Evolutionary conservation across 306 rosid species (phyloP).

Genomic region (Prunus mongolica): DNA sequence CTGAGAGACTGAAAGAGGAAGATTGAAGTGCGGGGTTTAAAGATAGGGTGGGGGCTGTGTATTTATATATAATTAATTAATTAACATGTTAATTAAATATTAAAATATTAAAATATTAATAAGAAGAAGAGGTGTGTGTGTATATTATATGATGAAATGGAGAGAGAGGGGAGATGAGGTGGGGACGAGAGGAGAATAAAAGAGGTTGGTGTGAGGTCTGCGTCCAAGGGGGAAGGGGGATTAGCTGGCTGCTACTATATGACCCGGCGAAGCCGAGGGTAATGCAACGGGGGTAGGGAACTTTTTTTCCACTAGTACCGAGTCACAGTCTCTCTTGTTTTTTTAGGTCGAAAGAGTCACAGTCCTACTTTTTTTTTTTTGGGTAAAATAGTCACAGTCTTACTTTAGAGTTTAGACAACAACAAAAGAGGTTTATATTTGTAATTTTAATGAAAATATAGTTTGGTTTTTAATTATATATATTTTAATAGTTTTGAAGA

Average conservation of each 20-base stretch:
- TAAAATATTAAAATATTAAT: background rate
- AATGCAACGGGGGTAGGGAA: too few relatives aligned
- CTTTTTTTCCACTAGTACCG: too few relatives aligned
- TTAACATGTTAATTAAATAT: background rate
- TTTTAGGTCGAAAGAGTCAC: background rate
- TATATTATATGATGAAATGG: background rate
- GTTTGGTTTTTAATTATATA: too few relatives aligned
- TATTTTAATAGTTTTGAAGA: background rate
- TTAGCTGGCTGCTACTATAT: slow-evolving; percentile 73
- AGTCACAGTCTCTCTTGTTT: too few relatives aligned
- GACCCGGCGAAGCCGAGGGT: too few relatives aligned
- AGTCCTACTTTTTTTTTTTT: too few relatives aligned
- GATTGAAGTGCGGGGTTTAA: background rate
- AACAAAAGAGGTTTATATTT: background rate
- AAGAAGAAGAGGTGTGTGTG: background rate
- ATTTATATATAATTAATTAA: background rate
- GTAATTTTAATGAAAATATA: too few relatives aligned
- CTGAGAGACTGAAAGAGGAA: too few relatives aligned
- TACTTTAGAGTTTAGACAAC: too few relatives aligned
- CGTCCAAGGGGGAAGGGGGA: slow-evolving; percentile 24
- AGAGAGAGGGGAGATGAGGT: background rate
- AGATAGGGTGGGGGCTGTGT: slow-evolving; percentile 4
- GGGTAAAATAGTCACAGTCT: too few relatives aligned
- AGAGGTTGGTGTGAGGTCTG: slow-evolving; percentile 64
- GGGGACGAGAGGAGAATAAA: background rate